Conservation (phyloP, 2,329 filamentous ascomycete genomes). For the Cladosporium sp. region DNA sequence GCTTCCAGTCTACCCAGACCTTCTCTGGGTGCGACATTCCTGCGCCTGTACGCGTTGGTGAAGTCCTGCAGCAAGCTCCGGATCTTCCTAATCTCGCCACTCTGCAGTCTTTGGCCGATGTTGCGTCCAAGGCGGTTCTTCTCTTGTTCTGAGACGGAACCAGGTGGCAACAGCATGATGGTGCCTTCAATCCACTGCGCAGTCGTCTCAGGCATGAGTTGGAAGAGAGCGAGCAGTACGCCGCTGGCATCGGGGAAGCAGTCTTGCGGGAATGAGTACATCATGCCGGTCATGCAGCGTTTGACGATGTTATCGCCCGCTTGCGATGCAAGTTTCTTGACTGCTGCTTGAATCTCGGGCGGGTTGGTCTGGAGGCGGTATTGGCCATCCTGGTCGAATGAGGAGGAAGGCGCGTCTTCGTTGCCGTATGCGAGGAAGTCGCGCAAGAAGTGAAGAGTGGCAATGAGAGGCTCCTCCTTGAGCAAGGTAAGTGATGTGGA, state of each 20-base stretch:
- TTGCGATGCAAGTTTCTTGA: constrained; percentile 68
- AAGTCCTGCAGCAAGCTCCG: constrained; percentile 90
- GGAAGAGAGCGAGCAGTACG: constrained; percentile 85
- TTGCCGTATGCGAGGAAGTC: constrained; percentile 88
- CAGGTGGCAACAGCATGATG: constrained; percentile 77
- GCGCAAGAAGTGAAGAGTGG: constrained; percentile 87
- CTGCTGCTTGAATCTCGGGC: constrained; percentile 67
- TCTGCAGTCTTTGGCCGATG: constrained; percentile 72
- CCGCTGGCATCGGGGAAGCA: constrained; percentile 94
- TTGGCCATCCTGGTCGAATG: constrained; percentile 56
- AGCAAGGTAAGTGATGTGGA: constrained; percentile 84
- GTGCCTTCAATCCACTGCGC: constrained; percentile 81
- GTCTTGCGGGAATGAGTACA: constrained; percentile 96
- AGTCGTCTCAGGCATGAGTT: constrained; percentile 78
- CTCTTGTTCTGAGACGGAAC: constrained; percentile 77
- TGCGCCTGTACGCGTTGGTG: constrained; percentile 86
- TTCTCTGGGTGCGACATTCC: constrained; percentile 93
- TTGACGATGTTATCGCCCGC: constrained; percentile 78
- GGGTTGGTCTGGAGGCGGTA: constrained; percentile 57
- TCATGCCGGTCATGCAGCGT: constrained; percentile 93
- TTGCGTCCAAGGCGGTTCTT: constrained; percentile 76
- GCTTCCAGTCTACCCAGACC: constrained; percentile 86
- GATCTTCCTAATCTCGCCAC: constrained; percentile 73
- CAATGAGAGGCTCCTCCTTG: constrained; percentile 86
- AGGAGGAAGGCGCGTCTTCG: constrained; percentile 62